Percentiles rank a stretch among this genome's conserved stretches.
Conservation (phyloP, 805 yeast species). For the Yamadazyma olivae region DNA sequence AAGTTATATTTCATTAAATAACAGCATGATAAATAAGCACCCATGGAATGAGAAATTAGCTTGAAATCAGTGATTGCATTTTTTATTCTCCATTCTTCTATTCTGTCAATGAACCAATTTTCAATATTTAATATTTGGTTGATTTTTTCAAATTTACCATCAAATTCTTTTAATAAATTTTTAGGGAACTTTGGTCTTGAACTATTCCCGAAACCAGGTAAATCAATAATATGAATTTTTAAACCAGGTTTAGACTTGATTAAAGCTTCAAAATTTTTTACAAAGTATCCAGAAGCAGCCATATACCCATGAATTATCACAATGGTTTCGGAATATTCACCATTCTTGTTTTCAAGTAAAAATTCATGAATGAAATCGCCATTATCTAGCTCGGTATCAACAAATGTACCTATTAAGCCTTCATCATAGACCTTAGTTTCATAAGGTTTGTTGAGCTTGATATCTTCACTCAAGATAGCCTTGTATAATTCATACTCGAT, state of each 20-base stretch:
- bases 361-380: slow-evolving; percentile 35
- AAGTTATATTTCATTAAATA: slow-evolving; percentile 38
- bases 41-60: slow-evolving; percentile 41
- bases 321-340: slow-evolving; percentile 6
- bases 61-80: slow-evolving; percentile 24
- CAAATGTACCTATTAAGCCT: slow-evolving; percentile 17
- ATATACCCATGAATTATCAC: slow-evolving; percentile 43
- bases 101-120: slow-evolving; percentile 39
- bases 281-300: slow-evolving; percentile 43
- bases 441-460: slow-evolving; percentile 22
- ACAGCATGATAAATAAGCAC: slow-evolving; percentile 39
- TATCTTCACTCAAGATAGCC: slow-evolving; percentile 29
- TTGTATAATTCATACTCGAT: slow-evolving; percentile 33
- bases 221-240: slow-evolving; percentile 36
- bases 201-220: slow-evolving; percentile 44
- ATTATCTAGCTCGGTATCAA: slow-evolving; percentile 29
- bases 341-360: slow-evolving; percentile 21
- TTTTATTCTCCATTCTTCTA: slow-evolving; percentile 33
- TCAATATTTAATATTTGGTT: slow-evolving; percentile 31
- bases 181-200: slow-evolving; percentile 37
- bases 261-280: slow-evolving; percentile 35
- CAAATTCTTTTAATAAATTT: slow-evolving; percentile 20
- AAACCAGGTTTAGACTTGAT: slow-evolving; percentile 27
- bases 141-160: slow-evolving; percentile 21
- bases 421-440: slow-evolving; percentile 5